Base-by-base conservation (phyloP, 805 yeast species). In the Candida golubevii region DNA sequence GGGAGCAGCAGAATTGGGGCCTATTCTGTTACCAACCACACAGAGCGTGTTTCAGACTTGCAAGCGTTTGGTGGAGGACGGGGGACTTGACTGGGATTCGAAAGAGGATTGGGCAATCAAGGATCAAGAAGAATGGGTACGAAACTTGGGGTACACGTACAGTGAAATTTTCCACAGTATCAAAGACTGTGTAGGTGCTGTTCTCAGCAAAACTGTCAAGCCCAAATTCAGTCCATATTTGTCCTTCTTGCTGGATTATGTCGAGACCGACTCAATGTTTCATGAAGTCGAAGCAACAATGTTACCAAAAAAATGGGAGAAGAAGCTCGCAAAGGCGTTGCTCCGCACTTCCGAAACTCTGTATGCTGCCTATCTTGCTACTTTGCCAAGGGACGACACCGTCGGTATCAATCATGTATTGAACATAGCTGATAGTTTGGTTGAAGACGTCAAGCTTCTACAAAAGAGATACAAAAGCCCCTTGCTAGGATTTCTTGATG, bases 401-500 rank as follows among this genome's bases (percentile, higher is more conserved):
- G 59, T 84, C 7, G 77, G 71, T 33, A 63, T 82, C 2, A 55
- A 71, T 26, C 84, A 84, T 61, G 70, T 85, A 2, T 69, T 78
- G 37, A 74, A 79, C 35, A 68, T 83, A 5, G 79, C 83, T 0
- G 82, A 80, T 38, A 56, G 60, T 33, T 72, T 86, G 15, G 69
- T 80, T 8, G 62, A 63, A 3, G 72, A 72, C 29, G 76, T 83
- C 13, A 67, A 74, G 44, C 54, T 56, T 14, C 58, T 84, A 26
- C 86, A 82, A 50, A 82, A 78, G 47, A 63, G 79, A 48, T 86
- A 82, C 55, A 77, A 76, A 32, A 66, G 64, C 35, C 83, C 88
- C 0, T 61, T 86, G n/a, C 62, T 85, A 36, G 88, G 80, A 15
- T 69, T 69, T 45, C 60, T 85, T 4, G 62, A 72, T 36, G 75